These are phyloP conservation scores for Volutella citrinella DNA, from an alignment of 2,329 filamentous ascomycete species.

Conservation along the genomic window DNA sequence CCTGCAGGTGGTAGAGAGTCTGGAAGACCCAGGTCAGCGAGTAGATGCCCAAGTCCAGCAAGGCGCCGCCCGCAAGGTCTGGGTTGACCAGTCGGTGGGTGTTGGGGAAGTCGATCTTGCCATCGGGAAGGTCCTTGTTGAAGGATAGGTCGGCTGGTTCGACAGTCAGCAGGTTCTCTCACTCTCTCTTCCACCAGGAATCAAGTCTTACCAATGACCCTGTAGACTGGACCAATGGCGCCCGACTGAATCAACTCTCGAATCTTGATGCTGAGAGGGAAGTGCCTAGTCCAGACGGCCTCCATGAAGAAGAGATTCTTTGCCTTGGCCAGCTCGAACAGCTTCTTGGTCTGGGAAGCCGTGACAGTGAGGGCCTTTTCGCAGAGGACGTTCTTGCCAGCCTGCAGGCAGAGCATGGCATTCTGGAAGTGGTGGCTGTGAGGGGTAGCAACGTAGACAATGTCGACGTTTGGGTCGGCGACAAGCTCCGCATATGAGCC, in stretches of 20 bases:
- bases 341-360: slow-evolving; percentile 68
- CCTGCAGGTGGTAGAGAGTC: slow-evolving; percentile 77
- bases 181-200: too few relatives aligned
- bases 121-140: slow-evolving; percentile 55
- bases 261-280: slow-evolving; percentile 76
- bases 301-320: slow-evolving; percentile 80
- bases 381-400: slow-evolving; percentile 84
- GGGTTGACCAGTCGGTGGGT: slow-evolving; percentile 77
- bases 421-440: slow-evolving; percentile 95
- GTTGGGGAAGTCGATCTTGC: slow-evolving; percentile 53
- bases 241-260: slow-evolving; percentile 59
- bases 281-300: slow-evolving; percentile 87
- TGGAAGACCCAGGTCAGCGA: slow-evolving; percentile 89
- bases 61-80: slow-evolving; percentile 76
- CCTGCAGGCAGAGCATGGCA: slow-evolving; percentile 76
- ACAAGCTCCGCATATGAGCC: slow-evolving; percentile 82
- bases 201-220: slow-evolving; percentile 46
- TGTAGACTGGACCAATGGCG: slow-evolving; percentile 58
- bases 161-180: too few relatives aligned
- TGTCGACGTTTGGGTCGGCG: slow-evolving; percentile 73
- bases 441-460: slow-evolving; percentile 85
- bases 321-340: slow-evolving; percentile 67
- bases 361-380: slow-evolving; percentile 90
- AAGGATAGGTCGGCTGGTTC: slow-evolving; percentile 57
- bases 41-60: slow-evolving; percentile 87